Percentiles rank a stretch among this genome's conserved stretches.
Evolutionary conservation across 2,329 filamentous ascomycete species (phyloP).

Genomic region (Hypoxylon sp.): DNA sequence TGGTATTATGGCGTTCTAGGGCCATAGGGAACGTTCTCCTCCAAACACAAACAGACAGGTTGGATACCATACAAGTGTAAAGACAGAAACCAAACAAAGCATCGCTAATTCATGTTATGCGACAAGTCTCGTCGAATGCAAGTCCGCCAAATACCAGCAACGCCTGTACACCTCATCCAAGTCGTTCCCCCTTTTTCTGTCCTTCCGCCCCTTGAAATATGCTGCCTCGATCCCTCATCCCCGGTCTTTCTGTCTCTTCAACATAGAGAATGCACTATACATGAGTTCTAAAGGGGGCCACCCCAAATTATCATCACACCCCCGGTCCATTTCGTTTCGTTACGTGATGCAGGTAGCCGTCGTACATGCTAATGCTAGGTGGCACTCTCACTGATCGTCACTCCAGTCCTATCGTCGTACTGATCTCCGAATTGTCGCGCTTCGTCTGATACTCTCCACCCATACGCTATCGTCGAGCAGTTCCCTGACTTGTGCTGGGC

Average conservation of each 20-base stretch:
- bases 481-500: slow-evolving; percentile 79
- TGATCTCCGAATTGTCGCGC: slow-evolving; percentile 72
- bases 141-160: slow-evolving; percentile 23
- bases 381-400: slow-evolving; percentile 28
- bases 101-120: slow-evolving; percentile 25
- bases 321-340: slow-evolving; percentile 17
- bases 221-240: slow-evolving; percentile 9
- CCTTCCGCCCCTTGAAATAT: slow-evolving; percentile 19
- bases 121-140: slow-evolving; percentile 20
- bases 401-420: slow-evolving; percentile 47
- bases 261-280: slow-evolving; percentile 5
- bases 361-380: neutral
- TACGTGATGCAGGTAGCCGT: slow-evolving; percentile 14
- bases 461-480: slow-evolving; percentile 90
- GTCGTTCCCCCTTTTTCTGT: slow-evolving; percentile 20
- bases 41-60: slow-evolving; percentile 7
- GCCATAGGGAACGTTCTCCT: slow-evolving; percentile 1
- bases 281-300: slow-evolving; percentile 3
- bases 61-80: slow-evolving; percentile 14
- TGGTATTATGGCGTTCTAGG: slow-evolving; percentile 24
- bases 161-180: slow-evolving; percentile 35
- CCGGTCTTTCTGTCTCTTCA: slow-evolving; percentile 5
- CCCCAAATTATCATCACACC: slow-evolving; percentile 3
- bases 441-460: slow-evolving; percentile 90
- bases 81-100: slow-evolving; percentile 8